A percentile compares a stretch with the other conserved stretches of the same genome.
These are phyloP conservation scores for Syzygium aromaticum DNA, from an alignment of 345 rosid species.

Conservation along the genomic window DNA sequence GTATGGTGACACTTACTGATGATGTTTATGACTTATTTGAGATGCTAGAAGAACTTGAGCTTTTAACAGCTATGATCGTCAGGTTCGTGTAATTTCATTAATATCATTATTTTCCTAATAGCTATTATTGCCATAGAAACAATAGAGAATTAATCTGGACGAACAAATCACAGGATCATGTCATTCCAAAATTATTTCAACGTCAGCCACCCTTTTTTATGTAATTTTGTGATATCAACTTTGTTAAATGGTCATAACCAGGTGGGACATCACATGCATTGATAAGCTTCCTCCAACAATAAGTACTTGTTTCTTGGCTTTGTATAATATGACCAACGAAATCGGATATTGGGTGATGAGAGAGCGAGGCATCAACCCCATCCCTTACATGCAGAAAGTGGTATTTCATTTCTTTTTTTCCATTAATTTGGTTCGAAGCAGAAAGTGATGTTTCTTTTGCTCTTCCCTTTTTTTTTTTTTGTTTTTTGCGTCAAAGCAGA, in stretches of 20 bases:
- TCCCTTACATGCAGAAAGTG: constrained; percentile 1
- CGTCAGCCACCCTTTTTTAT: background rate
- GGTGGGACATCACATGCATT: constrained; percentile 7
- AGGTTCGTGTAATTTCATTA: background rate
- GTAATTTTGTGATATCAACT: background rate
- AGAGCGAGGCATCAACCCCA: background rate
- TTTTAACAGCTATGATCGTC: background rate
- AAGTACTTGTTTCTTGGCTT: background rate
- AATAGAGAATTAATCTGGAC: no score
- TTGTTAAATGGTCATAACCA: background rate
- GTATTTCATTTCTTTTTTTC: background rate
- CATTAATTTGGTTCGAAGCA: no score
- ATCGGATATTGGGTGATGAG: background rate
- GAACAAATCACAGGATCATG: background rate
- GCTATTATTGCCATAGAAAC: no score
- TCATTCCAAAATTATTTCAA: background rate
- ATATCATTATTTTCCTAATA: no score
- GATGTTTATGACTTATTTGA: constrained; percentile 10
- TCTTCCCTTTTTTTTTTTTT: no score
- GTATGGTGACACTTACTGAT: constrained; percentile 3
- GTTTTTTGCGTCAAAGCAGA: no score
- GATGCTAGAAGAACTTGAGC: constrained; percentile 5
- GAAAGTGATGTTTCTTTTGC: no score
- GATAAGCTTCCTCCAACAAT: constrained; percentile 5
- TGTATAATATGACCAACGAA: constrained; percentile 6